Conservation (phyloP, 177 flowering plant genomes). For the Vitis hybrid region DNA sequence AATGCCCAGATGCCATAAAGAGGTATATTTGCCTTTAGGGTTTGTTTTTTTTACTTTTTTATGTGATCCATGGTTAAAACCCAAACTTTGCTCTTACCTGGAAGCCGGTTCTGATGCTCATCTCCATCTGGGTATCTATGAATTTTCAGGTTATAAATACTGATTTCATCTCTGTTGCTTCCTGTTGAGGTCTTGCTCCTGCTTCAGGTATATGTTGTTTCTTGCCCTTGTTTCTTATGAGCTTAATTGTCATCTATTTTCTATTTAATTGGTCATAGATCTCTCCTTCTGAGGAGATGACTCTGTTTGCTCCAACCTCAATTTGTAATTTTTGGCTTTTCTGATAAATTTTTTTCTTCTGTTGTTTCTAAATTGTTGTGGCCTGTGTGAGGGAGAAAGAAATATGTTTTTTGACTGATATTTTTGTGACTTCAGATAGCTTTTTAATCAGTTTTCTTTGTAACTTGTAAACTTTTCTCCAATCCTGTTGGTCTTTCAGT, state of each 20-base stretch:
- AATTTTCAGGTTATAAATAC: conserved; percentile 15
- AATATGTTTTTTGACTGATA: too few species aligned
- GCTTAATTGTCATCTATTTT: conserved; percentile 2
- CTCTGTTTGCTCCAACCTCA: not conserved
- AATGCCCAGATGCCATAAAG: conserved; percentile 2
- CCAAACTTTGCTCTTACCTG: conserved; percentile 8
- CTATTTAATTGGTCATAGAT: not conserved
- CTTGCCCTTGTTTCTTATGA: not conserved
- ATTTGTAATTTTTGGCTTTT: not conserved
- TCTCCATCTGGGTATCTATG: conserved; percentile 25
- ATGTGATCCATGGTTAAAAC: conserved; percentile 14
- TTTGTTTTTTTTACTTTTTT: not conserved
- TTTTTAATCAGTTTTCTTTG: too few species aligned
- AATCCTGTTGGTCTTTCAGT: too few species aligned
- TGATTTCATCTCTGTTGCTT: conserved; percentile 15
- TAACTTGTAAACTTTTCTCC: too few species aligned
- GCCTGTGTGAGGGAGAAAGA: too few species aligned
- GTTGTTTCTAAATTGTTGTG: not conserved
- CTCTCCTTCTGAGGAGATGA: not conserved
- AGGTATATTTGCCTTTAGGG: conserved; percentile 1
- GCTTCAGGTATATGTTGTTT: conserved; percentile 20
- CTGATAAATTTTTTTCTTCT: not conserved
- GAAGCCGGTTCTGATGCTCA: conserved; percentile 8
- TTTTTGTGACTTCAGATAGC: too few species aligned
- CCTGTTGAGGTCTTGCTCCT: conserved; percentile 12